phyloP scores from a whole-genome alignment of 164 flowering plant species.

The Berberis vulgaris region DNA sequence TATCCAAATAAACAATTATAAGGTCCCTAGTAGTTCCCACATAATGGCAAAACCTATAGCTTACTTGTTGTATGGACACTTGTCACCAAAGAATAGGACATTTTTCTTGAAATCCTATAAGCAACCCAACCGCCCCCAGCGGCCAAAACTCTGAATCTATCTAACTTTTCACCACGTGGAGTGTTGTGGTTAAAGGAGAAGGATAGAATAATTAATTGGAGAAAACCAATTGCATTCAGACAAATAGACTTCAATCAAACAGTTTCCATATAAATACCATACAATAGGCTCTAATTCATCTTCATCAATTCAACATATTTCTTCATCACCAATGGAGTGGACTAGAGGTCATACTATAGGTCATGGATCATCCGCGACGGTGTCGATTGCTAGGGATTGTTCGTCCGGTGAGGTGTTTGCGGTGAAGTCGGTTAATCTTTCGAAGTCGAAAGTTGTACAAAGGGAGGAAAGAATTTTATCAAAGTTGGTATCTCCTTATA shows the following conservation, averaged over 20 bases:
- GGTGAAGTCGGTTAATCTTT: constrained; percentile 48
- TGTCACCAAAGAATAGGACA: no score
- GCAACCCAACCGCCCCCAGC: constrained; percentile 13
- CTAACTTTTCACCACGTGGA: constrained; percentile 20
- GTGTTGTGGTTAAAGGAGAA: neutral
- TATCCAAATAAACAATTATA: no score
- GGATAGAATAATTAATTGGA: no score
- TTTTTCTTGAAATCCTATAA: neutral
- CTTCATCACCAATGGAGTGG: constrained; percentile 48
- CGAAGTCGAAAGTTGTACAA: constrained; percentile 27
- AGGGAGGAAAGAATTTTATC: constrained; percentile 48
- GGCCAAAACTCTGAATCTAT: constrained; percentile 19
- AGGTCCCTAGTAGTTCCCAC: no score
- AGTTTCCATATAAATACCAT: no score
- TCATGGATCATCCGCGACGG: constrained; percentile 39
- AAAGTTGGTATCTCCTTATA: constrained; percentile 23
- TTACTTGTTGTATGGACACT: no score
- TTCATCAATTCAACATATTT: neutral
- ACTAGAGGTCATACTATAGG: constrained; percentile 55
- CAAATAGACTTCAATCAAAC: neutral
- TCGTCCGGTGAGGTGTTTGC: constrained; percentile 44
- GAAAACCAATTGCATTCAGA: neutral
- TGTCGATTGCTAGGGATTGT: constrained; percentile 45
- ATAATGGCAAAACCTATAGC: no score
- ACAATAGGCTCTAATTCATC: no score